Conservation (phyloP, 2,329 filamentous ascomycete genomes). For the Hymenoscyphus infarciens region DNA sequence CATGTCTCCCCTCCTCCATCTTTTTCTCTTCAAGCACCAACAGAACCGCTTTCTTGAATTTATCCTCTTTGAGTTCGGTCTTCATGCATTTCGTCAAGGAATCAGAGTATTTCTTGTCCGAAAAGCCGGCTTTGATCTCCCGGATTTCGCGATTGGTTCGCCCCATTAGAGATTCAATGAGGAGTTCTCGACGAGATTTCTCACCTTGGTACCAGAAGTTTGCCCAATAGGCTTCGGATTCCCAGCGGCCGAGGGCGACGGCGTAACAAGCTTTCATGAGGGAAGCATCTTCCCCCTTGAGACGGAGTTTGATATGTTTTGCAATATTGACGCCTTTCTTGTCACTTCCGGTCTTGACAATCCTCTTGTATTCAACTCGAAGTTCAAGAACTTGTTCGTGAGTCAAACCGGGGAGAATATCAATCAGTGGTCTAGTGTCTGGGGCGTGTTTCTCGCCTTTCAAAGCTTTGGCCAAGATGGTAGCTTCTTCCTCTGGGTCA, state of each 20-base stretch:
- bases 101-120: constrained; percentile 87
- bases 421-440: constrained; percentile 69
- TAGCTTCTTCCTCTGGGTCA: constrained; percentile 76
- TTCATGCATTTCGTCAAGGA: constrained; percentile 81
- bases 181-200: constrained; percentile 76
- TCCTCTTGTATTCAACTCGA: constrained; percentile 83
- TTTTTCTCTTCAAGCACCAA: constrained; percentile 76
- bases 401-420: constrained; percentile 78
- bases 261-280: constrained; percentile 92
- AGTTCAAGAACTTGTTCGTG: constrained; percentile 86
- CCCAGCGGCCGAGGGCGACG: constrained; percentile 84
- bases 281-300: constrained; percentile 69
- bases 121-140: constrained; percentile 82
- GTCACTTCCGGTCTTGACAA: constrained; percentile 72
- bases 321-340: constrained; percentile 79
- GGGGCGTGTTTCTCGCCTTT: constrained; percentile 52
- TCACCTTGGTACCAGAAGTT: constrained; percentile 96
- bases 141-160: constrained; percentile 83
- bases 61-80: constrained; percentile 89
- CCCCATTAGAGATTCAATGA: constrained; percentile 92
- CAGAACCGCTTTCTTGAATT: constrained; percentile 87
- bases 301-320: constrained; percentile 74
- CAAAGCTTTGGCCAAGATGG: constrained; percentile 71
- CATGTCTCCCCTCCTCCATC: constrained; percentile 63
- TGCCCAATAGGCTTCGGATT: constrained; percentile 94